Conservation (phyloP, 331 rosid species). For the Quercus phellos region DNA sequence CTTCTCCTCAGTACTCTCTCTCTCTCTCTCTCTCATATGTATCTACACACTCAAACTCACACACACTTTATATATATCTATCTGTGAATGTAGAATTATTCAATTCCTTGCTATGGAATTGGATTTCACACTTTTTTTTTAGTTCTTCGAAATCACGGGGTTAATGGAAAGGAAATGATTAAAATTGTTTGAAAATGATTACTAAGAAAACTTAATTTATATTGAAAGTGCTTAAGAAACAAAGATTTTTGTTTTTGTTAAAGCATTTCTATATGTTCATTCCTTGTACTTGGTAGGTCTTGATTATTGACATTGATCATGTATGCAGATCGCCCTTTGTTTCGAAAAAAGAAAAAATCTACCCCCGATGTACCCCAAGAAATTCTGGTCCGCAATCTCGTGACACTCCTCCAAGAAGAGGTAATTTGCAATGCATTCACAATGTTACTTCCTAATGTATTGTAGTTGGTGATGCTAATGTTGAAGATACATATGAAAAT, state of each 20-base stretch:
- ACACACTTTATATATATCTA: background rate
- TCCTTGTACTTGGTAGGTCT: background rate
- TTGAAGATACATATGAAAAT: constrained; percentile 2
- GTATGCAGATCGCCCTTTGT: constrained; percentile 50
- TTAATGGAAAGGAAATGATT: too few relatives aligned
- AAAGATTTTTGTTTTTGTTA: too few relatives aligned
- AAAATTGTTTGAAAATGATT: too few relatives aligned
- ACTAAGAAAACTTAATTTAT: too few relatives aligned
- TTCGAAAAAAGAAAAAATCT: constrained; percentile 58
- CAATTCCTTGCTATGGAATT: too few relatives aligned
- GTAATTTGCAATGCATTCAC: constrained; percentile 28
- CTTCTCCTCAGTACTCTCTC: constrained; percentile 63
- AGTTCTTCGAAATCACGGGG: too few relatives aligned
- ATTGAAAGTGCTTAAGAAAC: too few relatives aligned
- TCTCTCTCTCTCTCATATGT: too few relatives aligned
- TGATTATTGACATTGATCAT: constrained; percentile 7
- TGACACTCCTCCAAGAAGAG: constrained; percentile 93
- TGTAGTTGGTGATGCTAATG: background rate
- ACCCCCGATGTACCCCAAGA: constrained; percentile 72
- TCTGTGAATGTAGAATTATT: background rate
- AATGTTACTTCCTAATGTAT: background rate
- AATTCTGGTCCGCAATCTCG: constrained; percentile 89
- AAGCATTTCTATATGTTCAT: too few relatives aligned
- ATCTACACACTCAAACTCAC: too few relatives aligned
- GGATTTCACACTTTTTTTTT: too few relatives aligned